Conservation (phyloP, 2,329 filamentous ascomycete genomes). For the Aspergillus brasiliensis region DNA sequence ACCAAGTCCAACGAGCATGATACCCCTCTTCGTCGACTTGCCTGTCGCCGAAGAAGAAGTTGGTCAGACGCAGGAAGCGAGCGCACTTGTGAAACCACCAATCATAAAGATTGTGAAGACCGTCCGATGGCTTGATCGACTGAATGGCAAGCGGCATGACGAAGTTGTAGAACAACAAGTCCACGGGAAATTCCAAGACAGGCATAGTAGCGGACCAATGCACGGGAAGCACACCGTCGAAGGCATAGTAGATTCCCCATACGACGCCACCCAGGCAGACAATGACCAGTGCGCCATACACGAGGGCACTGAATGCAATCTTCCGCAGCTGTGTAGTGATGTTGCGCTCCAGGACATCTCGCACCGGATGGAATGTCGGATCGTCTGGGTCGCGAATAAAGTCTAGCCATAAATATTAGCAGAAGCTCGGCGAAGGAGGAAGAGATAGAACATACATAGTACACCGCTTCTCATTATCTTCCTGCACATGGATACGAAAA, state of each 20-base stretch:
- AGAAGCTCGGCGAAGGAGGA: slow-evolving; percentile 2
- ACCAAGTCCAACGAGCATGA: slow-evolving; percentile 64
- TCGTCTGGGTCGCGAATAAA: slow-evolving; percentile 98
- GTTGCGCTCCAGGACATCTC: slow-evolving; percentile 91
- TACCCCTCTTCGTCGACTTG: slow-evolving; percentile 78
- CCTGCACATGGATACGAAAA: slow-evolving; percentile 98
- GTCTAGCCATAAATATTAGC: slow-evolving; percentile 53
- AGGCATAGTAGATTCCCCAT: slow-evolving; percentile 75
- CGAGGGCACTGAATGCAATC: slow-evolving; percentile 91
- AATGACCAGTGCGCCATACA: slow-evolving; percentile 91
- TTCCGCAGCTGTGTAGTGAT: slow-evolving; percentile 92
- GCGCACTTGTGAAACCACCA: slow-evolving; percentile 97
- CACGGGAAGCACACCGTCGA: slow-evolving; percentile 77
- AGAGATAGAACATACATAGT: slow-evolving; percentile 66
- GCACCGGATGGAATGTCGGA: slow-evolving; percentile 95
- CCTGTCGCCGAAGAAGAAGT: slow-evolving; percentile 89
- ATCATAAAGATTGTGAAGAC: slow-evolving; percentile 79
- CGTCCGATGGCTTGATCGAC: slow-evolving; percentile 82
- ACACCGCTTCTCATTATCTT: slow-evolving; percentile 96
- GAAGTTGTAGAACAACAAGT: slow-evolving; percentile 95
- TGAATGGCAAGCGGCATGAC: slow-evolving; percentile 84
- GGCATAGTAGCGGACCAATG: slow-evolving; percentile 93
- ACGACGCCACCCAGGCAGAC: slow-evolving; percentile 93
- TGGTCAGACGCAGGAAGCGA: slow-evolving; percentile 74
- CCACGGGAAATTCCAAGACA: slow-evolving; percentile 89